Percentiles rank a stretch among this genome's conserved stretches.
Conservation (phyloP, 2,329 filamentous ascomycete genomes). For the Cladosporium sp. region DNA sequence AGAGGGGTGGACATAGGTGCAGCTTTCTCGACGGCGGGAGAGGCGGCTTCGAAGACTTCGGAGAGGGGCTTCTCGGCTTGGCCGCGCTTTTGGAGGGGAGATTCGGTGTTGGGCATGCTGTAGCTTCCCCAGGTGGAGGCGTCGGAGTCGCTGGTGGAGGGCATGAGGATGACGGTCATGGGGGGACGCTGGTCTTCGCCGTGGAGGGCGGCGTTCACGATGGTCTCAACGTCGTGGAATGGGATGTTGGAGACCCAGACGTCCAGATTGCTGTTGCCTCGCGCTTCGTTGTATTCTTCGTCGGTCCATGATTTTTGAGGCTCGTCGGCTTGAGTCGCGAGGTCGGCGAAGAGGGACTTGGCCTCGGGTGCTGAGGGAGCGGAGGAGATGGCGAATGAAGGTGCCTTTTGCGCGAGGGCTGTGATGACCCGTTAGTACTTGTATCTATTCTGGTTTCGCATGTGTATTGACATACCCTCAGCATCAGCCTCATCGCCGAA, state of each 20-base stretch:
- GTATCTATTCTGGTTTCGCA: neutral
- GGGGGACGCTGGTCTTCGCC: neutral
- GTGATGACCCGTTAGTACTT: neutral
- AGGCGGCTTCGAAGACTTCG: conserved; percentile 9
- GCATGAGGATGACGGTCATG: conserved; percentile 24
- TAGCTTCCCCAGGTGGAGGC: conserved; percentile 29
- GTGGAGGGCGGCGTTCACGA: neutral
- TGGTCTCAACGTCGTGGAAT: conserved; percentile 15
- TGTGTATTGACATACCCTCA: conserved; percentile 6
- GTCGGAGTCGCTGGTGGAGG: conserved; percentile 15
- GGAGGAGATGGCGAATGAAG: conserved; percentile 25
- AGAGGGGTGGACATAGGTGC: conserved; percentile 13
- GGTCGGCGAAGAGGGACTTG: conserved; percentile 27
- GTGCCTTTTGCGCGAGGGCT: conserved; percentile 1
- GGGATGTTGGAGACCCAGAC: conserved; percentile 18
- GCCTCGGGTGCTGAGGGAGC: conserved; percentile 21
- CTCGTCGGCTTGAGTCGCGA: conserved; percentile 25
- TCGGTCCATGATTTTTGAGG: neutral
- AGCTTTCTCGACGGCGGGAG: neutral
- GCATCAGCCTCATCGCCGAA: conserved; percentile 23
- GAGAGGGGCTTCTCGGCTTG: conserved; percentile 21
- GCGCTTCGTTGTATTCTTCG: neutral
- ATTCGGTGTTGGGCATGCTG: conserved; percentile 22
- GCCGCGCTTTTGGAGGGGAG: conserved; percentile 24
- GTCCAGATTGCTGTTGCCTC: neutral